Conservation (phyloP, 768 basidiomycete species). For the Gyrodon lividus region DNA sequence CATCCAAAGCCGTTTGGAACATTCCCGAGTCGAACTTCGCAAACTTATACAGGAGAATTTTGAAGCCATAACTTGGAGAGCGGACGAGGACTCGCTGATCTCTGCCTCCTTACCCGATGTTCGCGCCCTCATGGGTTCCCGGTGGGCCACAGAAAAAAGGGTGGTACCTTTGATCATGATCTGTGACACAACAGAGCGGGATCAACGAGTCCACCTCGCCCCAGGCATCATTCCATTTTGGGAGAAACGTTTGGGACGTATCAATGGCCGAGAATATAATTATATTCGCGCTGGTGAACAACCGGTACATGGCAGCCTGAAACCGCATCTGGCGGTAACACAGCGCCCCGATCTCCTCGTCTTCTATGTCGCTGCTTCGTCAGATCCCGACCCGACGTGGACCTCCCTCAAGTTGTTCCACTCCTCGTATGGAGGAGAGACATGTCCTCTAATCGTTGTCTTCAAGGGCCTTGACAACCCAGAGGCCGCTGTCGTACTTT, state of each 20-base stretch:
- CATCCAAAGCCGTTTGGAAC: conserved; percentile 17
- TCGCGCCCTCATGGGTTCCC: conserved; percentile 7
- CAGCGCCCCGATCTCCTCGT: conserved; percentile 22
- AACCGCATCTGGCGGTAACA: background rate
- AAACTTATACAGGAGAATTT: conserved; percentile 15
- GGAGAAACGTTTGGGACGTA: conserved; percentile 1
- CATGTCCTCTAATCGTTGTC: conserved; percentile 22
- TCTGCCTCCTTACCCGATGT: conserved; percentile 22
- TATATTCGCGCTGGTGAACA: conserved; percentile 11
- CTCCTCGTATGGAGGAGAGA: conserved; percentile 15
- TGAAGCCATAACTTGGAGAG: conserved; percentile 21
- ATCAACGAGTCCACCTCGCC: conserved; percentile 1
- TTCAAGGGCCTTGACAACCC: conserved; percentile 17
- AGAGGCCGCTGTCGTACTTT: conserved; percentile 13
- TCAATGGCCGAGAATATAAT: conserved; percentile 11
- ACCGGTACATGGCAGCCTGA: background rate
- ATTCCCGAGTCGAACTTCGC: conserved; percentile 21
- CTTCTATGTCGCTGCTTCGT: conserved; percentile 17
- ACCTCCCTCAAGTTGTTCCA: conserved; percentile 16
- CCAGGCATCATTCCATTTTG: background rate
- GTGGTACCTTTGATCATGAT: conserved; percentile 13
- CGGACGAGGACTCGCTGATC: conserved; percentile 15
- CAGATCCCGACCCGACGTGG: conserved; percentile 12
- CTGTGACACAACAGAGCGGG: conserved; percentile 14
- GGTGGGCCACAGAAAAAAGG: conserved; percentile 11